Percentiles rank a stretch among this genome's conserved stretches.
phyloP scores from a whole-genome alignment of 169 alveolate species.

The Plasmodium coatneyi region DNA sequence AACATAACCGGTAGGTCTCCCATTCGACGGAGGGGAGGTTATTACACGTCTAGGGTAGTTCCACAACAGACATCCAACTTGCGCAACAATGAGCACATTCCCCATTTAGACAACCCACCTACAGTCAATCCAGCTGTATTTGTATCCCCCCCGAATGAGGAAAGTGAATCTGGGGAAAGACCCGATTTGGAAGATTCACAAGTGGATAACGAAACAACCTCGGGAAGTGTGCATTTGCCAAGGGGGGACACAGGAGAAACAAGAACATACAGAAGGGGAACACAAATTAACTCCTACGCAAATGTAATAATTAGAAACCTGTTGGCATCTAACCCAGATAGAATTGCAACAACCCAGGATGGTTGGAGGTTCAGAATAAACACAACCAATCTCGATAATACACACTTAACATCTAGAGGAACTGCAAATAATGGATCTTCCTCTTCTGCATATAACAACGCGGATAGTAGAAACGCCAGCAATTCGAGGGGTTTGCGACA shows the following conservation, averaged over 20 bases:
- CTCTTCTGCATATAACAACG: not conserved
- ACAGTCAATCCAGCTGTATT: not conserved
- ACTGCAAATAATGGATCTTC: not conserved
- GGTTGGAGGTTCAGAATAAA: not conserved
- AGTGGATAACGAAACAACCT: not conserved
- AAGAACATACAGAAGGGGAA: not conserved
- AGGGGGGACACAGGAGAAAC: not conserved
- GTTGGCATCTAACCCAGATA: not conserved
- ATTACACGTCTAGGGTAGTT: not conserved
- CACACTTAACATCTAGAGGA: not conserved
- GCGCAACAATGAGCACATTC: not conserved
- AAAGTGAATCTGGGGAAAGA: not conserved
- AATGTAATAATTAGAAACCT: slow-evolving; percentile 2
- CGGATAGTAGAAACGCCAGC: not conserved
- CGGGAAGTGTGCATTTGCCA: not conserved
- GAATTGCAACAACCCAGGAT: not conserved
- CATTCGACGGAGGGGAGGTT: not conserved
- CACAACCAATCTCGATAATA: not conserved
- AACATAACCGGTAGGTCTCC: not conserved
- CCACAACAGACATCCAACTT: not conserved
- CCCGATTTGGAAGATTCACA: slow-evolving; percentile 1
- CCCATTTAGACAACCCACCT: not conserved
- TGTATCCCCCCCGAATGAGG: not conserved
- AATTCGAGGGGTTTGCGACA: not conserved
- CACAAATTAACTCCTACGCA: not conserved